A percentile compares a stretch with the other conserved stretches of the same genome.
Evolutionary conservation across 305 asterid genomes (phyloP).

Genomic region (Lippia alba): DNA sequence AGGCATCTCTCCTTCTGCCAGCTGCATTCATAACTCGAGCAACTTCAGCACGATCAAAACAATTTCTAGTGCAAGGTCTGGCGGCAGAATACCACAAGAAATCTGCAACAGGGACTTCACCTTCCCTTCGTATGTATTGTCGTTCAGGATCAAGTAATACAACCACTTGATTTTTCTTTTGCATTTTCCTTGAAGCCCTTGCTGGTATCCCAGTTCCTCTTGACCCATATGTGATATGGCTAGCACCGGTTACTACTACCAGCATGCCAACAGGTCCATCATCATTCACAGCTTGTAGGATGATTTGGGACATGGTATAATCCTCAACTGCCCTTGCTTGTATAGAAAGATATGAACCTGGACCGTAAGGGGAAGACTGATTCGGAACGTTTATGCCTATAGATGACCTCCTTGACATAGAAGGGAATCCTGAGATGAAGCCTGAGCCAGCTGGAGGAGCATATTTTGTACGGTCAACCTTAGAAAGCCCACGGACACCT

Average conservation of each 20-base stretch:
- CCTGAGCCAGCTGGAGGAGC: constrained; percentile 99
- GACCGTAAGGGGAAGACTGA: constrained; percentile 54
- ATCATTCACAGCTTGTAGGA: constrained; percentile 63
- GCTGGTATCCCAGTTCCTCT: constrained; percentile 81
- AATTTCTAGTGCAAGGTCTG: constrained; percentile 90
- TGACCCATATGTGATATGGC: constrained; percentile 77
- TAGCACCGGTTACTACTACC: constrained; percentile 85
- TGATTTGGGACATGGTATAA: constrained; percentile 81
- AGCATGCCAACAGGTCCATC: constrained; percentile 78
- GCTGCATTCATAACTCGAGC: constrained; percentile 99
- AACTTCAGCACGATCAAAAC: constrained; percentile 98
- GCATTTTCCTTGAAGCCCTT: constrained; percentile 74
- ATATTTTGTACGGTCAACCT: constrained; percentile 67
- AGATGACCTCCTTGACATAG: constrained; percentile 70
- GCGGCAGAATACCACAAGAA: constrained; percentile 98
- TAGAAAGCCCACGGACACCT: constrained; percentile 83
- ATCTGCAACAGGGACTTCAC: constrained; percentile 94
- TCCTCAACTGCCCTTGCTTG: constrained; percentile 95
- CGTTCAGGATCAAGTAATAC: constrained; percentile 67
- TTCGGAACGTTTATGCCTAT: constrained; percentile 54
- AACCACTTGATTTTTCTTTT: constrained; percentile 55
- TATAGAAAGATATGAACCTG: constrained; percentile 50
- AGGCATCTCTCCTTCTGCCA: constrained; percentile 93
- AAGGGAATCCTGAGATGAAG: constrained; percentile 84
- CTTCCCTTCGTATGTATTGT: constrained; percentile 84